Base-by-base conservation (phyloP, 257 asterid genomes). In the Leonotis leonurus region DNA sequence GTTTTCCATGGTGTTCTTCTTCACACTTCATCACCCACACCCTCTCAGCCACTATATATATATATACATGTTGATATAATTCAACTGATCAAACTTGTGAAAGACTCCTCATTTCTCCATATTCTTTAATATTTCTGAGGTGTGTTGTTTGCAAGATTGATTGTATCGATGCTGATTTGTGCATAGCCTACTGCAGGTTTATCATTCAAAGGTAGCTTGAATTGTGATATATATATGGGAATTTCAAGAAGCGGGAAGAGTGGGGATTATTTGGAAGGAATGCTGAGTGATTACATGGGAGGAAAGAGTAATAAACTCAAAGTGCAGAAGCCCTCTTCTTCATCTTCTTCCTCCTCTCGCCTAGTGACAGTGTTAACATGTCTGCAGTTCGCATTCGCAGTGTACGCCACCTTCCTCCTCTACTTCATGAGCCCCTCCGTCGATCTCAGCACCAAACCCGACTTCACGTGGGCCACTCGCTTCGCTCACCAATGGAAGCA, bases 351-450 rank as follows among this genome's bases (percentile, higher is more conserved):
- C 0, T 68, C 97, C 0, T 18, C 83, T 1, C 72, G 73, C 10
- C 76, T 89, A 13, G 95, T 92, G 11, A 80, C 88, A 0, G 33
- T 85, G 12, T 62, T 93, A 11, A 93, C 97, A 3, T 87, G 91
- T 29, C 63, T 93, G 18, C 99, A 93, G 14, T 85, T 93, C 52
- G 78, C 80, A 1, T 93, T 93, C 29, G 99, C 99, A n/a, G 70
- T 87, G 21, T 93, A 93, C 63, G 99, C 94, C 1, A 89, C 99
- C 0, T 85, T 85, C 64, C 75, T 93, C 22, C 77, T 93, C 58
- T 89, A 89, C 45, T 83, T 70, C 79, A 81, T 90, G 90, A 83
- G 94, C 60, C 96, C 97, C 8, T 22, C 91, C 0, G 24, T 90
- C 1, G 99, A 93, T 24, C 52, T 91, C 21, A 68, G 78, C 3